These are phyloP conservation scores for Nicotiana otophora DNA, from an alignment of 257 asterid species.

Conservation along the genomic window DNA sequence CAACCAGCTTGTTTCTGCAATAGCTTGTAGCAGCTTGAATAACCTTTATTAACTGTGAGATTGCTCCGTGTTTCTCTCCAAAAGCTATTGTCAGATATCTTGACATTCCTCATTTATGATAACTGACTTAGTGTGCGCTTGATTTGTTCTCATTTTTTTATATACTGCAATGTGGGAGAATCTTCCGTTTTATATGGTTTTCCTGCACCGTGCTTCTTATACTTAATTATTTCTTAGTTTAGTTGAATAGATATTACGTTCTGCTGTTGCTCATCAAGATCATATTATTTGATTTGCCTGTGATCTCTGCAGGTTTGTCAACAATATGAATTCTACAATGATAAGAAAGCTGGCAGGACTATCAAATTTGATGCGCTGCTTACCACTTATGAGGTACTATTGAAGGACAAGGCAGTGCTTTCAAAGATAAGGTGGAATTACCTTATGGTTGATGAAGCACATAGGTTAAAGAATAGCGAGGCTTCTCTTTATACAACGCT, in stretches of 20 bases:
- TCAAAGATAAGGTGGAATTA: slow-evolving; percentile 96
- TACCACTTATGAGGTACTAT: slow-evolving; percentile 89
- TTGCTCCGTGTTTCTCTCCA: not conserved
- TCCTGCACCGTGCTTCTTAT: not conserved
- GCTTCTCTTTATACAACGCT: slow-evolving; percentile 84
- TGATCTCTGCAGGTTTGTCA: slow-evolving; percentile 79
- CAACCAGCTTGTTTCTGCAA: no score
- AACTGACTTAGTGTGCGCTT: not conserved
- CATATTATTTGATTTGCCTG: slow-evolving; percentile 1
- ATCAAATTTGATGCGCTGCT: slow-evolving; percentile 77
- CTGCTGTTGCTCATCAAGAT: not conserved
- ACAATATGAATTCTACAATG: slow-evolving; percentile 84
- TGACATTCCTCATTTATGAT: not conserved
- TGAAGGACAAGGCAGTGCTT: slow-evolving; percentile 88
- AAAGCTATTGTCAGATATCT: not conserved
- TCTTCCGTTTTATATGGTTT: not conserved
- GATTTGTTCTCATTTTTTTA: not conserved
- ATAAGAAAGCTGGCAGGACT: slow-evolving; percentile 62
- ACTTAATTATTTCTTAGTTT: not conserved
- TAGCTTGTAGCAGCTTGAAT: not conserved
- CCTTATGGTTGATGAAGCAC: slow-evolving; percentile 99
- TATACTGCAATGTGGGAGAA: not conserved
- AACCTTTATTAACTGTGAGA: not conserved
- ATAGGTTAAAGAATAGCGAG: slow-evolving; percentile 94
- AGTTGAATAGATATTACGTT: not conserved